Conservation (phyloP, 169 alveolate genomes). For the Theileria equi region DNA sequence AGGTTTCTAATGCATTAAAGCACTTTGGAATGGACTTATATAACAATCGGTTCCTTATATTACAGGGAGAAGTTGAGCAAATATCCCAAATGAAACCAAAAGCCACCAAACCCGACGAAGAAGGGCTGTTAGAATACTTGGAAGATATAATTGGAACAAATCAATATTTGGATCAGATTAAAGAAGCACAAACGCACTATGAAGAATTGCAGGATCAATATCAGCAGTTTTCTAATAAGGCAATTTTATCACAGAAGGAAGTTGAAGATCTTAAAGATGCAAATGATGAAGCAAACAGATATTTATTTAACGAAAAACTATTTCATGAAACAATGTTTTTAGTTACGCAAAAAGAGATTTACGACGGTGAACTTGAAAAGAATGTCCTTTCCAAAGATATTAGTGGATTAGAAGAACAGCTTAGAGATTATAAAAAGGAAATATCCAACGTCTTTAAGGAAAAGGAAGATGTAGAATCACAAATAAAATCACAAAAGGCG, state of each 20-base stretch:
- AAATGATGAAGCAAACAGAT: slow-evolving; percentile 76
- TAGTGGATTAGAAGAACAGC: slow-evolving; percentile 26
- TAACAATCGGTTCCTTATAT: slow-evolving; percentile 88
- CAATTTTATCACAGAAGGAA: slow-evolving; percentile 79
- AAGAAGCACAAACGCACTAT: slow-evolving; percentile 68
- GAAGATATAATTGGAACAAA: slow-evolving; percentile 96
- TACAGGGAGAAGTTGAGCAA: slow-evolving; percentile 98
- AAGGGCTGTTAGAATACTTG: slow-evolving; percentile 93
- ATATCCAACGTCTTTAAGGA: slow-evolving; percentile 59
- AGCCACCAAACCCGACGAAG: slow-evolving; percentile 86
- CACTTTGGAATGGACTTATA: slow-evolving; percentile 92
- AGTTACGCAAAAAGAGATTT: slow-evolving; percentile 60
- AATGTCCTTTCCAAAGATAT: slow-evolving; percentile 59
- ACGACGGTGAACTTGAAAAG: slow-evolving; percentile 30
- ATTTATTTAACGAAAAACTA: slow-evolving; percentile 67
- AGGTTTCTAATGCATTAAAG: slow-evolving; percentile 84
- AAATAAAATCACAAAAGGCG: slow-evolving; percentile 59
- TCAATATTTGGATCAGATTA: slow-evolving; percentile 72
- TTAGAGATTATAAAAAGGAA: slow-evolving; percentile 29
- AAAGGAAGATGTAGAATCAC: slow-evolving; percentile 63
- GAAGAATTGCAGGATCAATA: slow-evolving; percentile 76
- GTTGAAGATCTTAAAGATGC: slow-evolving; percentile 76
- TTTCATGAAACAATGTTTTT: slow-evolving; percentile 50
- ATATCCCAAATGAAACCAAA: slow-evolving; percentile 97
- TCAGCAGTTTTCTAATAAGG: slow-evolving; percentile 75